Percentiles rank a stretch among this genome's conserved stretches.
phyloP scores from a whole-genome alignment of 352 stramenopile genomes.

The Phytophthora kernoviae region DNA sequence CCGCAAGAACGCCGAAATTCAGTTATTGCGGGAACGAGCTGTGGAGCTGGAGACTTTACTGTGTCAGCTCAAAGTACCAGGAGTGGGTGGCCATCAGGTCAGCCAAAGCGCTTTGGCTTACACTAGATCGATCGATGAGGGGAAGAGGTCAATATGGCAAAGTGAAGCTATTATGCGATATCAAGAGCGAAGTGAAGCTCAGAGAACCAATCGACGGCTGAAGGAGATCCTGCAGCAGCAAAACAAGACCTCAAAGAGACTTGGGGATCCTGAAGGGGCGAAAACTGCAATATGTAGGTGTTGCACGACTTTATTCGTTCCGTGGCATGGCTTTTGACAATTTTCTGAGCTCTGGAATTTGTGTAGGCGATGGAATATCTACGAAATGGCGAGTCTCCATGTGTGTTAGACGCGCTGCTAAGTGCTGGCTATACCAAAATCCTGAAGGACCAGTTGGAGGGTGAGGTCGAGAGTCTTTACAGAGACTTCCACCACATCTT shows the following conservation, averaged over 20 bases:
- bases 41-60: slow-evolving; percentile 17
- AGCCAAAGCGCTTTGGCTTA: not conserved
- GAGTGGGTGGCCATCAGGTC: not conserved
- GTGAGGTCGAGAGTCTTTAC: slow-evolving; percentile 3
- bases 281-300: slow-evolving; percentile 7
- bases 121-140: too few species aligned
- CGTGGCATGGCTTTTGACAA: not conserved
- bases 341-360: not conserved
- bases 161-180: slow-evolving; percentile 9
- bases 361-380: slow-evolving; percentile 5
- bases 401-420: not conserved
- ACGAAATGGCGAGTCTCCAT: not conserved
- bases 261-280: slow-evolving; percentile 6
- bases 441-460: slow-evolving; percentile 12
- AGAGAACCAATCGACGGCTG: slow-evolving; percentile 23
- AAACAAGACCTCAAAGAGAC: slow-evolving; percentile 1
- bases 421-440: not conserved
- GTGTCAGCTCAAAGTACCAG: slow-evolving; percentile 10
- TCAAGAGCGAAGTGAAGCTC: slow-evolving; percentile 10
- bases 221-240: slow-evolving; percentile 17
- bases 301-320: not conserved
- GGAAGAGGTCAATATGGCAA: slow-evolving; percentile 1
- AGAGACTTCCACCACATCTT: slow-evolving; percentile 8
- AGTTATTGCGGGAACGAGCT: slow-evolving; percentile 13
- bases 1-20: slow-evolving; percentile 16